These are phyloP conservation scores for Phyllosticta capitalensis DNA, from an alignment of 2,329 filamentous ascomycete genomes.

Conservation along the genomic window DNA sequence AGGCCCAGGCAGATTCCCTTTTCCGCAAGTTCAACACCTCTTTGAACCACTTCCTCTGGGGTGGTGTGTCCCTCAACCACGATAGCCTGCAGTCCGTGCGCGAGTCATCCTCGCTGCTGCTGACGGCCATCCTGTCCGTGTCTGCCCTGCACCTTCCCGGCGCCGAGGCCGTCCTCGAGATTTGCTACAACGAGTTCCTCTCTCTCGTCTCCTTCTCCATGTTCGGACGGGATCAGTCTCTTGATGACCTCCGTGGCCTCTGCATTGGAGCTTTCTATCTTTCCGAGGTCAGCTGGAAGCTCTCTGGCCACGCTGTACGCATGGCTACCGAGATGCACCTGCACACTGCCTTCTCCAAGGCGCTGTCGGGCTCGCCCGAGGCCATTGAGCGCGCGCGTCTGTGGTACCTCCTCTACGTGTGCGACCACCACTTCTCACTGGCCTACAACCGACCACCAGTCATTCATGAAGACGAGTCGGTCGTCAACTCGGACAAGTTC, in stretches of 20 bases:
- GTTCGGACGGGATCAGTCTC: conserved; percentile 26
- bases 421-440: conserved; percentile 33
- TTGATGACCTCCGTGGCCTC: conserved; percentile 31
- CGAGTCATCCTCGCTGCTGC: conserved; percentile 23
- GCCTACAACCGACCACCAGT: conserved; percentile 33
- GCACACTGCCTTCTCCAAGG: conserved; percentile 29
- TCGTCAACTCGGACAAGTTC: conserved; percentile 27
- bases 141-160: conserved; percentile 23
- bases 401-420: conserved; percentile 32
- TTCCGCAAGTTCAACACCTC: conserved; percentile 23
- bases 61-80: conserved; percentile 23
- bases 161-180: conserved; percentile 20
- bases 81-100: conserved; percentile 21
- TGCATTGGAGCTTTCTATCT: conserved; percentile 33
- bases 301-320: conserved; percentile 30
- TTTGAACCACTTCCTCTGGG: conserved; percentile 25
- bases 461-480: conserved; percentile 29
- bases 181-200: conserved; percentile 25
- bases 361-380: conserved; percentile 24
- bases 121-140: conserved; percentile 22
- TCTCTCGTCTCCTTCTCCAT: conserved; percentile 25
- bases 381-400: conserved; percentile 28
- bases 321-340: conserved; percentile 33
- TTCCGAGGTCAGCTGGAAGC: conserved; percentile 31
- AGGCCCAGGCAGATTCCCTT: conserved; percentile 21